Base-by-base conservation (phyloP, 192 early-diverging fungal species). In the Lobosporangium transversale region DNA sequence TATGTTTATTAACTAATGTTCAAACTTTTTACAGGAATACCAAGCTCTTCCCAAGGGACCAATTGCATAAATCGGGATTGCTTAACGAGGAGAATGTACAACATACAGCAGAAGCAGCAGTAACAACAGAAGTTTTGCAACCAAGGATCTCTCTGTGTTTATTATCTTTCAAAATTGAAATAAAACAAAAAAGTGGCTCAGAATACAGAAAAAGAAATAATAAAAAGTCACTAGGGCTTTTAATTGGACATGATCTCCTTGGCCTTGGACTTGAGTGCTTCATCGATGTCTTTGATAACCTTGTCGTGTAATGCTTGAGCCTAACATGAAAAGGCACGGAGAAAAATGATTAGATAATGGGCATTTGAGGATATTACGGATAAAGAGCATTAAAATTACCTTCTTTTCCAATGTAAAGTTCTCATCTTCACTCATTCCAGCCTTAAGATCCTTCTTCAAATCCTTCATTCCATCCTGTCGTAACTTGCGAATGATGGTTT, bases 381-480 rank as follows among this genome's bases (percentile, higher is more conserved):
- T 18, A 58, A 56, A 44, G 27, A 6, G 51, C 35, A 40, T 33
- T 5, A 1, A 79, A 42, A 2, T 1, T 82, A 84, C 88, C 66
- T 78, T 70, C 79, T 90, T 91, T 49, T 89, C 86, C 73, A 86
- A 61, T 50, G 58, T 69, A 42, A 79, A 81, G 29, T 68, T 82
- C 52, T 88, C 84, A 81, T 91, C 89, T 31, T 65, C 70, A 55
- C 88, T 61, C 70, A 88, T 73, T 14, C 79, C 68, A 52, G 68
- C 48, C 75, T 87, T 89, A 15, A 80, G 54, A 57, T 86, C 89
- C 29, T 83, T 81, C 79, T 93, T 93, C 45, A 95, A 68, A 26
- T 90, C 85, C 75, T 89, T 88, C 84, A 93, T 86, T 30, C 90
- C 90, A 48, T 90, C 89, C 31, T 90, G 88, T 24, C 94, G 86